phyloP scores from a whole-genome alignment of 2,329 filamentous ascomycete species.

The Nothomitra cinnamomea region DNA sequence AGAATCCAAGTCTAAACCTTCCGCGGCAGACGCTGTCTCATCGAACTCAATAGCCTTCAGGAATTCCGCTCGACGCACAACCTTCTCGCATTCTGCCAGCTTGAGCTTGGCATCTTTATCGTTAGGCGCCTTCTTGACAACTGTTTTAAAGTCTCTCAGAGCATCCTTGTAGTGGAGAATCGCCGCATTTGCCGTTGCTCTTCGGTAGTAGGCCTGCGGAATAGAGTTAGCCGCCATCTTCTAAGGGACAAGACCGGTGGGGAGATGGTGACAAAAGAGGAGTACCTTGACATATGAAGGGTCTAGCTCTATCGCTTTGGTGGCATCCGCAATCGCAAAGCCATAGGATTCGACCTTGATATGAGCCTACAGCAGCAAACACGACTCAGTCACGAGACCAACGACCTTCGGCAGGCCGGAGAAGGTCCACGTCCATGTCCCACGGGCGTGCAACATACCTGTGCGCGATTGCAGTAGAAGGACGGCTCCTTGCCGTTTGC shows the following conservation, averaged over 20 bases:
- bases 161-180: conserved; percentile 81
- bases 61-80: conserved; percentile 83
- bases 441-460: conserved; percentile 39
- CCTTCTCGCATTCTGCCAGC: conserved; percentile 82
- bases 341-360: conserved; percentile 94
- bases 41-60: conserved; percentile 86
- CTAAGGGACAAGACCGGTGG: not conserved
- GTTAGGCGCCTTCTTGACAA: conserved; percentile 67
- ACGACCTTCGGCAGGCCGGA: conserved; percentile 8
- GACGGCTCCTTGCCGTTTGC: conserved; percentile 69
- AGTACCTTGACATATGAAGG: conserved; percentile 75
- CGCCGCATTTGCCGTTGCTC: conserved; percentile 79
- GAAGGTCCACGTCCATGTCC: not conserved
- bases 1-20: conserved; percentile 72
- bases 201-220: conserved; percentile 72
- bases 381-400: conserved; percentile 1
- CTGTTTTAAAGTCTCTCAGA: conserved; percentile 79
- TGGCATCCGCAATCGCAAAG: conserved; percentile 79
- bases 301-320: conserved; percentile 80
- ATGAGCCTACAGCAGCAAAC: conserved; percentile 45
- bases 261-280: too few relatives aligned
- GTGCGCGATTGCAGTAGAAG: conserved; percentile 87
- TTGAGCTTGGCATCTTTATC: conserved; percentile 89
- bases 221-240: not conserved
- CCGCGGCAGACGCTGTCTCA: conserved; percentile 81